phyloP scores from a whole-genome alignment of 768 basidiomycete genomes.

The Tylopilus balloui region DNA sequence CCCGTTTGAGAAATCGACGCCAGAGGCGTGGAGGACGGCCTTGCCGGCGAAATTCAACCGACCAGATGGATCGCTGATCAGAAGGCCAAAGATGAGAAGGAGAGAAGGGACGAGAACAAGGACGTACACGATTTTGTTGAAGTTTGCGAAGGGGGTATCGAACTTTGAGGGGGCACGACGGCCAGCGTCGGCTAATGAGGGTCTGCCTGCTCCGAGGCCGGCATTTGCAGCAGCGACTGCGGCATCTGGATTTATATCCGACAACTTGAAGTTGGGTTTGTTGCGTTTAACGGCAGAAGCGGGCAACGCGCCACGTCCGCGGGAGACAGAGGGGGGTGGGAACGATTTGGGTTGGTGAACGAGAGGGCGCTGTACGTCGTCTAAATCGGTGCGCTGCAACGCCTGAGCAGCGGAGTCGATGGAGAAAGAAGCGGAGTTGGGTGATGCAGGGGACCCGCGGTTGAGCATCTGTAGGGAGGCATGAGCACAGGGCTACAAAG shows the following conservation, averaged over 20 bases:
- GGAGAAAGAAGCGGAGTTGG: conserved; percentile 26
- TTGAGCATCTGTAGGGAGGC: conserved; percentile 43
- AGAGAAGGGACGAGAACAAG: conserved; percentile 6
- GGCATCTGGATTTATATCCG: conserved; percentile 51
- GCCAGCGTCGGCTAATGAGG: conserved; percentile 41
- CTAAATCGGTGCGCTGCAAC: conserved; percentile 36
- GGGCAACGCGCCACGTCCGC: conserved; percentile 31
- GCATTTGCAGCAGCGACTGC: conserved; percentile 57
- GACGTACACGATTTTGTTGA: conserved; percentile 88
- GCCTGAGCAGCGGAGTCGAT: conserved; percentile 41
- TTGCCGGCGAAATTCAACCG: conserved; percentile 90
- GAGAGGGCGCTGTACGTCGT: conserved; percentile 27
- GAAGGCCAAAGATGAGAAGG: conserved; percentile 1
- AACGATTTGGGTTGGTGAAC: conserved; percentile 35
- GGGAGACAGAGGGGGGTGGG: conserved; percentile 28
- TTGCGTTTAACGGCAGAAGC: conserved; percentile 40
- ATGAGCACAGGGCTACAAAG: conserved; percentile 9
- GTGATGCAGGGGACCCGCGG: conserved; percentile 30
- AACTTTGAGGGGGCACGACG: conserved; percentile 39
- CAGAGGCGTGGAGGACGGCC: conserved; percentile 85
- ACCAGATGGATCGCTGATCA: conserved; percentile 86
- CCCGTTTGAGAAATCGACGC: conserved; percentile 87
- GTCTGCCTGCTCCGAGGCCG: conserved; percentile 68
- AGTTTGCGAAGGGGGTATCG: conserved; percentile 85
- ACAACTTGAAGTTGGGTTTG: conserved; percentile 57